phyloP scores from a whole-genome alignment of 192 early-diverging fungal species.

The Coemansia sp. region DNA sequence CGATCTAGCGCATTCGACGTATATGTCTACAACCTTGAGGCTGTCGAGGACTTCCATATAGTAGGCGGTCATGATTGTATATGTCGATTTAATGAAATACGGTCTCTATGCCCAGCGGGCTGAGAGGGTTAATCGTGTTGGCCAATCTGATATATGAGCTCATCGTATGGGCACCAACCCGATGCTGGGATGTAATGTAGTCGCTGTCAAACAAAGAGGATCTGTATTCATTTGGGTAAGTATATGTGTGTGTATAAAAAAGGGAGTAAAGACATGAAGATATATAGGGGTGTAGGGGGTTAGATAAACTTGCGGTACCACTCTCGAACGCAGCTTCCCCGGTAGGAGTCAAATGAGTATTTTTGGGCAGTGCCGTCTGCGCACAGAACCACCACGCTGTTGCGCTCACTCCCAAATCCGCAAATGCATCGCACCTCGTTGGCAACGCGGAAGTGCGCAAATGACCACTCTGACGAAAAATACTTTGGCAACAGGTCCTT shows the following conservation, averaged over 20 bases:
- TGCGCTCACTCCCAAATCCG: constrained; percentile 76
- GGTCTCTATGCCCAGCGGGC: neutral
- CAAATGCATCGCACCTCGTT: constrained; percentile 78
- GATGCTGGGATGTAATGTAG: neutral
- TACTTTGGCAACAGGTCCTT: constrained; percentile 87
- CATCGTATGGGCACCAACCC: neutral
- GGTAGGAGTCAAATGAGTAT: constrained; percentile 74
- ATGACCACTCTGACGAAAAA: constrained; percentile 93
- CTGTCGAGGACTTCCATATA: constrained; percentile 48
- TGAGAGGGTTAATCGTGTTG: neutral
- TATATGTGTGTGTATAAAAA: neutral
- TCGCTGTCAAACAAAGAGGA: neutral
- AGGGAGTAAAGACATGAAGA: neutral
- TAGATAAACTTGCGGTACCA: constrained; percentile 57
- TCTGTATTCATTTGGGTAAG: neutral
- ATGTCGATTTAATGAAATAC: neutral
- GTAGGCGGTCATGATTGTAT: constrained; percentile 19
- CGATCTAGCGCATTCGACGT: constrained; percentile 8
- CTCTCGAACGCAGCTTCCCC: constrained; percentile 48
- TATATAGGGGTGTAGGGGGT: neutral
- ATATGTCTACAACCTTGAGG: constrained; percentile 43
- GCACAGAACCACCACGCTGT: constrained; percentile 79
- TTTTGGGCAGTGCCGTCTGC: constrained; percentile 86
- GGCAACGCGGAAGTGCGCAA: constrained; percentile 81
- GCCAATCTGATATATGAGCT: neutral